These are phyloP conservation scores for Ophiocordyceps unilateralis DNA, from an alignment of 2,329 filamentous ascomycete genomes.

Conservation along the genomic window DNA sequence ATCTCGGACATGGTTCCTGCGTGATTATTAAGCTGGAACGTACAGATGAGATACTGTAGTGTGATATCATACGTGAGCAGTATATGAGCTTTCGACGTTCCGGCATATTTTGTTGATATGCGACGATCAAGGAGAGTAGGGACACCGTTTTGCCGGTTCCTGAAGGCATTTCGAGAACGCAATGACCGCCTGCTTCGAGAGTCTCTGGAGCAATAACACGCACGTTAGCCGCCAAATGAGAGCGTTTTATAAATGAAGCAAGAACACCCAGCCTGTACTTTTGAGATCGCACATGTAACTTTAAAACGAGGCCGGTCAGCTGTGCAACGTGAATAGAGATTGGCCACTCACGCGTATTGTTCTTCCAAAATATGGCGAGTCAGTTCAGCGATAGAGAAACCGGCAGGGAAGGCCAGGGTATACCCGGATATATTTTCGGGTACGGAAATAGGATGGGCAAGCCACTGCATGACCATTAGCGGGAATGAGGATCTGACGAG, in stretches of 20 bases:
- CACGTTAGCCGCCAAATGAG: not conserved
- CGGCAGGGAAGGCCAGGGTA: constrained; percentile 4
- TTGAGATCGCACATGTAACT: constrained; percentile 42
- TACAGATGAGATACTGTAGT: not conserved
- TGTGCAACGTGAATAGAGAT: not conserved
- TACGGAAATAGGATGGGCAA: constrained; percentile 41
- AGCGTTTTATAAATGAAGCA: not conserved
- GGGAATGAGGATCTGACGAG: not conserved
- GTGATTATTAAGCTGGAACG: not conserved
- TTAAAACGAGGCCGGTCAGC: not conserved
- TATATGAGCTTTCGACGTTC: constrained; percentile 95
- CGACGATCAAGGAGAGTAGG: constrained; percentile 82
- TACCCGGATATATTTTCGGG: constrained; percentile 40
- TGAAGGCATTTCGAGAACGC: constrained; percentile 96
- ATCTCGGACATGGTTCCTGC: constrained; percentile 94
- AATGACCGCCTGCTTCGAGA: constrained; percentile 85
- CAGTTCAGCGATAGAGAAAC: not conserved
- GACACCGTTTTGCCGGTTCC: constrained; percentile 97
- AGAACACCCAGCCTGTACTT: constrained; percentile 16
- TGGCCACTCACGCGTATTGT: constrained; percentile 32
- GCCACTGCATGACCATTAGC: constrained; percentile 23
- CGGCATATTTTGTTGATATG: constrained; percentile 87
- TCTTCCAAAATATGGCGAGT: constrained; percentile 11
- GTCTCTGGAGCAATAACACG: constrained; percentile 32
- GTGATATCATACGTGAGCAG: constrained; percentile 53